A percentile compares a stretch with the other conserved stretches of the same genome.
phyloP scores from a whole-genome alignment of 1,284 basidiomycete species.

The Papiliotrema laurentii region DNA sequence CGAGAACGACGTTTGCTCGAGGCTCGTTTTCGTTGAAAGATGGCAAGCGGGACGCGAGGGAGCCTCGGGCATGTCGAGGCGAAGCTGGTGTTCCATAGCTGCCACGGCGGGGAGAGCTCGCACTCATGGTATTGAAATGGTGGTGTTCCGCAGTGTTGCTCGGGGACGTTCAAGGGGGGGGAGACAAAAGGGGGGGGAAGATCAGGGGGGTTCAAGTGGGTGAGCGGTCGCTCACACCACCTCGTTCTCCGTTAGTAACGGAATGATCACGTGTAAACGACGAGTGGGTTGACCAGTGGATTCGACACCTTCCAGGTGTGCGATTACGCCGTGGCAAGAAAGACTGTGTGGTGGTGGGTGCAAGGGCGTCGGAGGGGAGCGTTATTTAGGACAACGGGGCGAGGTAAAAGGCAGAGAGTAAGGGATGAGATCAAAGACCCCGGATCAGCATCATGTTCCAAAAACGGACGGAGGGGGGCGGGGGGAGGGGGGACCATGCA shows the following conservation, averaged over 20 bases:
- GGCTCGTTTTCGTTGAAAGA: constrained; percentile 5
- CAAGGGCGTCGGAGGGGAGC: too few relatives aligned
- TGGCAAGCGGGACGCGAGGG: constrained; percentile 7
- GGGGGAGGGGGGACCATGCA: too few relatives aligned
- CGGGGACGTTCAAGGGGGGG: background rate
- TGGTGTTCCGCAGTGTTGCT: too few relatives aligned
- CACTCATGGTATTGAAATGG: too few relatives aligned
- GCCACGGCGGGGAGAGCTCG: constrained; percentile 5
- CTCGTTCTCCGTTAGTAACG: background rate
- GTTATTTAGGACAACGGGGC: too few relatives aligned
- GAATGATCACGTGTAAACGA: background rate
- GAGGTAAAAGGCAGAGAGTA: too few relatives aligned
- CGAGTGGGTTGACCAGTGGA: too few relatives aligned
- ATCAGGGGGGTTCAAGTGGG: constrained; percentile 2
- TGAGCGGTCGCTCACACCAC: constrained; percentile 11
- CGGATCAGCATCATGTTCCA: too few relatives aligned
- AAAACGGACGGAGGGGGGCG: too few relatives aligned
- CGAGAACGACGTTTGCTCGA: constrained; percentile 8
- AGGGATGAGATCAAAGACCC: too few relatives aligned
- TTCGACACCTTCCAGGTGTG: background rate
- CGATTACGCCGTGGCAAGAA: background rate
- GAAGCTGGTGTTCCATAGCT: background rate
- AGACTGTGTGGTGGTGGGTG: background rate
- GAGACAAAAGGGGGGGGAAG: background rate
- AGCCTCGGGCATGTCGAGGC: constrained; percentile 2